phyloP scores from a whole-genome alignment of 768 basidiomycete genomes.

The Suillus decipiens region DNA sequence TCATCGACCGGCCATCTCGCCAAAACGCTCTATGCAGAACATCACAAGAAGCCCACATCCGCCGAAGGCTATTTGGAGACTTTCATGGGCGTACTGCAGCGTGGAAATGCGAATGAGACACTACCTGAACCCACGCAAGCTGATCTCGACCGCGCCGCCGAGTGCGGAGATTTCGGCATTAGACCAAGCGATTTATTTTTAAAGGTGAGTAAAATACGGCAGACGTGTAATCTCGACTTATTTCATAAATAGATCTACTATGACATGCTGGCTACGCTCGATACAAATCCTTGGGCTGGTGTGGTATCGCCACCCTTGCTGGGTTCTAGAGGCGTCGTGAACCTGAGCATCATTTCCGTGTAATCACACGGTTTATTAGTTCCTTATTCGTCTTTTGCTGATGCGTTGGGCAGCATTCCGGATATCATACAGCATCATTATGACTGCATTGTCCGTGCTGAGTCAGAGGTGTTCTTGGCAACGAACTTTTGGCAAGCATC shows the following conservation, averaged over 20 bases:
- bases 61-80: constrained; percentile 19
- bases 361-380: constrained; percentile 24
- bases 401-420: constrained; percentile 47
- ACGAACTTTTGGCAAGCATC: constrained; percentile 65
- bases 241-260: constrained; percentile 51
- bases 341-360: constrained; percentile 61
- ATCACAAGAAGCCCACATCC: constrained; percentile 30
- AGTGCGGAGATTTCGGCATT: constrained; percentile 53
- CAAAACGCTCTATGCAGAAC: constrained; percentile 39
- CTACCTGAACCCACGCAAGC: constrained; percentile 33
- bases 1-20: constrained; percentile 40
- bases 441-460: constrained; percentile 59
- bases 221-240: background rate
- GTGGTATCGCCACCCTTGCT: constrained; percentile 65
- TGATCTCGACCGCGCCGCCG: constrained; percentile 47
- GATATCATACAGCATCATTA: constrained; percentile 75
- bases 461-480: constrained; percentile 65
- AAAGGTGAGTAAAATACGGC: constrained; percentile 41
- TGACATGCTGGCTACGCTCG: constrained; percentile 59
- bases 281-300: constrained; percentile 54
- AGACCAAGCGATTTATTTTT: constrained; percentile 62
- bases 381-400: constrained; percentile 4
- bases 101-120: constrained; percentile 20
- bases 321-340: constrained; percentile 62
- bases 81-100: constrained; percentile 23